phyloP scores from a whole-genome alignment of 2,329 filamentous ascomycete species.

The Aspergillus niger region DNA sequence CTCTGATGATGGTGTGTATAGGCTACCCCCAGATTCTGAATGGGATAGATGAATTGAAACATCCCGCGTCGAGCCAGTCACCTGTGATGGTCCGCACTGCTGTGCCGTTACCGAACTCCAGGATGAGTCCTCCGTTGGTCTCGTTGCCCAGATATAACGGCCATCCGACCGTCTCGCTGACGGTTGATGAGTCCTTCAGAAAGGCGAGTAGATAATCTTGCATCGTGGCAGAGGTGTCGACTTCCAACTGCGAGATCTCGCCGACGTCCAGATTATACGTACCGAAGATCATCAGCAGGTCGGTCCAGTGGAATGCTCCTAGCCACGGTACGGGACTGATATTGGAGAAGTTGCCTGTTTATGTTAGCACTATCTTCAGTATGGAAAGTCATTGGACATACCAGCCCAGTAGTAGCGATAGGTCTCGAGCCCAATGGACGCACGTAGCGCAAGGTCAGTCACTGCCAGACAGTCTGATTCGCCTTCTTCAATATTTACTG shows the following conservation, averaged over 20 bases:
- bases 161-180: conserved; percentile 14
- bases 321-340: conserved; percentile 43
- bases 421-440: conserved; percentile 25
- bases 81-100: neutral
- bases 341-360: conserved; percentile 36
- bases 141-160: conserved; percentile 25
- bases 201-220: conserved; percentile 30
- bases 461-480: conserved; percentile 14
- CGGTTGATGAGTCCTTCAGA: conserved; percentile 16
- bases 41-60: neutral
- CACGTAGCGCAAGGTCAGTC: conserved; percentile 10
- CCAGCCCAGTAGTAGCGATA: conserved; percentile 47
- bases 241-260: conserved; percentile 18
- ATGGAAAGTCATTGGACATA: conserved; percentile 16
- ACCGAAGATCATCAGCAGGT: conserved; percentile 27
- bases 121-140: neutral
- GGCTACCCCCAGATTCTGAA: conserved; percentile 27
- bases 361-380: neutral
- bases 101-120: conserved; percentile 7
- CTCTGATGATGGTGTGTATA: neutral
- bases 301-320: conserved; percentile 45
- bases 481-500: conserved; percentile 3
- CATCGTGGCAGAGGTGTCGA: conserved; percentile 22
- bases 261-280: conserved; percentile 17
- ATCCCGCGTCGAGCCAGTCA: conserved; percentile 2